Conservation (phyloP, 129 eudicot species). For the Ambrosia artemisiifolia region DNA sequence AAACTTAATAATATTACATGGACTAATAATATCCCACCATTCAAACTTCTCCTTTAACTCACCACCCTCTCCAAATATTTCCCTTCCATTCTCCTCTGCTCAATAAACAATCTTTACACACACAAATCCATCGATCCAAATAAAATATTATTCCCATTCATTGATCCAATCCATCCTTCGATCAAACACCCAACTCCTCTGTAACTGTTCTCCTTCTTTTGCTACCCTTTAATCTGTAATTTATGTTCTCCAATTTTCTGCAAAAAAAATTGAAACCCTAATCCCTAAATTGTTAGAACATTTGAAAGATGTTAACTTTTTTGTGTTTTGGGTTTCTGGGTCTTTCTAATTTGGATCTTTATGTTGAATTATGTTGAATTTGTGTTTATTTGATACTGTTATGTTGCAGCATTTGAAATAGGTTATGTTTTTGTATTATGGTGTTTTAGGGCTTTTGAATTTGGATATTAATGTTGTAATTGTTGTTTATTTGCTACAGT, state of each 20-base stretch:
- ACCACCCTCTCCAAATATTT: not conserved
- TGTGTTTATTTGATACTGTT: too few relatives aligned
- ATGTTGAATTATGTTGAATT: not conserved
- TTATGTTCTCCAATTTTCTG: not conserved
- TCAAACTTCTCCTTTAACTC: too few relatives aligned
- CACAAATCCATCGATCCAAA: too few relatives aligned
- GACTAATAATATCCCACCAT: too few relatives aligned
- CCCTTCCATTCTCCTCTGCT: not conserved
- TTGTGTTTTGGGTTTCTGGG: not conserved
- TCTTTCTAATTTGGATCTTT: not conserved
- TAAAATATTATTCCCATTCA: not conserved
- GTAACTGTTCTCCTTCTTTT: slow-evolving; percentile 7
- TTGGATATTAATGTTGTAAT: not conserved
- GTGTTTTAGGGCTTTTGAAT: not conserved
- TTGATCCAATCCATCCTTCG: not conserved
- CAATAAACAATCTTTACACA: too few relatives aligned
- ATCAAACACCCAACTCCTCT: slow-evolving; percentile 12
- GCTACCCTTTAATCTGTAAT: slow-evolving; percentile 2
- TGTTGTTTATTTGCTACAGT: not conserved
- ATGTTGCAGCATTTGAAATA: not conserved
- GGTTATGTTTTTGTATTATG: not conserved
- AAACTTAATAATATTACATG: too few relatives aligned
- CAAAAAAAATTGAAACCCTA: slow-evolving; percentile 22
- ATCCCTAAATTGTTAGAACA: slow-evolving; percentile 10
- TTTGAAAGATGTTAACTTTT: not conserved